These are phyloP conservation scores for Colletotrichum australisinense DNA, from an alignment of 2,329 filamentous ascomycete species.

Conservation along the genomic window DNA sequence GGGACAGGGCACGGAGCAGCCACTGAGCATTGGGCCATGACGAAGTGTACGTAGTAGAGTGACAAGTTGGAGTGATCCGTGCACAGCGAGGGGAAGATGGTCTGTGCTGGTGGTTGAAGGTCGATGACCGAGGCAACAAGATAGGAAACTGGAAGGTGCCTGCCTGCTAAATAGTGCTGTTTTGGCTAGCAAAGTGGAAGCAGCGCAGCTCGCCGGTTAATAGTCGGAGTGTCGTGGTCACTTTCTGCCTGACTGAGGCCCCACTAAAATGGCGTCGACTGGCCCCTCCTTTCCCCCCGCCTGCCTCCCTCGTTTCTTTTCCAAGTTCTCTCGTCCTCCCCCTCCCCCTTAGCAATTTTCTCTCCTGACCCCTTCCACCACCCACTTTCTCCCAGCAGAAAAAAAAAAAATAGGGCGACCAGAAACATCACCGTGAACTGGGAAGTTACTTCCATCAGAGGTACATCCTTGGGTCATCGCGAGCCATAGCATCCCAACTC, in stretches of 20 bases:
- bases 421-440: conserved; percentile 51
- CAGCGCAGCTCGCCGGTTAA: neutral
- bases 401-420: conserved; percentile 45
- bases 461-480: conserved; percentile 46
- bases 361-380: conserved; percentile 33
- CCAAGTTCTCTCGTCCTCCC: conserved; percentile 29
- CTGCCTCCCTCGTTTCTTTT: conserved; percentile 36
- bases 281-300: neutral
- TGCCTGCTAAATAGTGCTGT: too few species aligned
- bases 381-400: conserved; percentile 33
- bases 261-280: neutral
- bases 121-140: neutral
- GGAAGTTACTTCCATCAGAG: conserved; percentile 54
- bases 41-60: conserved; percentile 32
- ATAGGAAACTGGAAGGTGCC: neutral
- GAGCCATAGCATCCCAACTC: conserved; percentile 29
- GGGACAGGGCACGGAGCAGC: conserved; percentile 24
- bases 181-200: too few species aligned
- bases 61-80: conserved; percentile 7
- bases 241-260: neutral
- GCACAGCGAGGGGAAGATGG: too few species aligned
- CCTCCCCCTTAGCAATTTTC: conserved; percentile 32
- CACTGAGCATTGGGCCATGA: conserved; percentile 26
- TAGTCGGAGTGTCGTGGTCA: neutral
- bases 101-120: neutral